These are phyloP conservation scores for Pseudonectria foliicola DNA, from an alignment of 2,329 filamentous ascomycete genomes.

Conservation along the genomic window DNA sequence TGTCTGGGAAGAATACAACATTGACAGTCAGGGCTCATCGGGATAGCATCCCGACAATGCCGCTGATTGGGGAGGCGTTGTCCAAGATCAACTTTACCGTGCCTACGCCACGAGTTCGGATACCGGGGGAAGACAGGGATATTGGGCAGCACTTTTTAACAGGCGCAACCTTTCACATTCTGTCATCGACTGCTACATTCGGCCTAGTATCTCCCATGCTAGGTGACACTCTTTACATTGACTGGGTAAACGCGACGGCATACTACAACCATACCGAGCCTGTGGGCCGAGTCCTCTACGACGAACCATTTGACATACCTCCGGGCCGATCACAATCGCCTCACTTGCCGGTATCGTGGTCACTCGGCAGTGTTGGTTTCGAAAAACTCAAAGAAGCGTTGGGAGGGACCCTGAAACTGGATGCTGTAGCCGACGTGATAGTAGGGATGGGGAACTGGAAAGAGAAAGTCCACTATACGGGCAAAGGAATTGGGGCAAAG, in stretches of 20 bases:
- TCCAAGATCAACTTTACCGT: slow-evolving; percentile 65
- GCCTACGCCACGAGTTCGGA: slow-evolving; percentile 58
- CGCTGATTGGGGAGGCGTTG: slow-evolving; percentile 64
- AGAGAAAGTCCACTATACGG: slow-evolving; percentile 63
- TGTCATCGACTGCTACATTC: slow-evolving; percentile 82
- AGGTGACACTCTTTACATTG: slow-evolving; percentile 67
- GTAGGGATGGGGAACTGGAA: slow-evolving; percentile 69
- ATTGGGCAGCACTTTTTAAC: slow-evolving; percentile 63
- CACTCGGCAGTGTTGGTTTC: slow-evolving; percentile 69
- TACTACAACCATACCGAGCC: slow-evolving; percentile 74
- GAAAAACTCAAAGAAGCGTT: slow-evolving; percentile 73
- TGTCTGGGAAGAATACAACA: slow-evolving; percentile 82
- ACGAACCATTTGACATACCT: slow-evolving; percentile 66
- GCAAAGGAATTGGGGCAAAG: slow-evolving; percentile 62
- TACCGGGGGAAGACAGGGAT: slow-evolving; percentile 42
- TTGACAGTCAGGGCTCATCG: slow-evolving; percentile 66
- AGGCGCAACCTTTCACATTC: slow-evolving; percentile 77
- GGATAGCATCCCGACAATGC: slow-evolving; percentile 66
- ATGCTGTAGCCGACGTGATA: slow-evolving; percentile 68
- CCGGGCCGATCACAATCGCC: slow-evolving; percentile 69
- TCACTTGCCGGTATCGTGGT: slow-evolving; percentile 75
- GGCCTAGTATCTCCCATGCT: slow-evolving; percentile 71
- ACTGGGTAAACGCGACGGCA: slow-evolving; percentile 75
- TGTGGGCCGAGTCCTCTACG: slow-evolving; percentile 70
- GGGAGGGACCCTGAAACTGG: slow-evolving; percentile 71